These are phyloP conservation scores for Trichoderma erinaceum DNA, from an alignment of 495 filamentous ascomycete genomes.

Conservation along the genomic window DNA sequence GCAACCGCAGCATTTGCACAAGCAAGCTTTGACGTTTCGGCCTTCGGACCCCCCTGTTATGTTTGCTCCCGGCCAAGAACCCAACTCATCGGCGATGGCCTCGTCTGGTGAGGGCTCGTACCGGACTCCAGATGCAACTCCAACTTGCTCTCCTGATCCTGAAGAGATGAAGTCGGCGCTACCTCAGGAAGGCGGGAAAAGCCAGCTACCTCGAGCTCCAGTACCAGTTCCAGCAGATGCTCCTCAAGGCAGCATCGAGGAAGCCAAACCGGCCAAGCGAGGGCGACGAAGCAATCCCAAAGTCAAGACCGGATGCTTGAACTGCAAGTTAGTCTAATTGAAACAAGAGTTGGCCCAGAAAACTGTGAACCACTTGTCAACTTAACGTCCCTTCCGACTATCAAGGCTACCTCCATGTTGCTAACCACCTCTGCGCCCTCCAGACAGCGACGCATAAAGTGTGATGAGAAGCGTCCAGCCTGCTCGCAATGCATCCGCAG, in stretches of 20 bases:
- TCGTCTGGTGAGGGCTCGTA: background rate
- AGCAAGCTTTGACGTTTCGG: no score
- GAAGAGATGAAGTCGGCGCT: background rate
- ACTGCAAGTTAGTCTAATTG: slow-evolving; percentile 47
- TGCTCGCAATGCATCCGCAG: slow-evolving; percentile 53
- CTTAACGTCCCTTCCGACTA: background rate
- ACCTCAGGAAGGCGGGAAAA: background rate
- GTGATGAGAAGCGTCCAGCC: slow-evolving; percentile 55
- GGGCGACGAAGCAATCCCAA: slow-evolving; percentile 38
- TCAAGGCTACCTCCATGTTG: background rate
- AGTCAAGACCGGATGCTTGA: slow-evolving; percentile 50
- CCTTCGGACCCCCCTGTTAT: background rate
- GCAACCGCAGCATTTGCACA: no score
- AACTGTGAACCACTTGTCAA: background rate
- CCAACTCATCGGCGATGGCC: background rate
- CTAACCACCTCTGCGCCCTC: slow-evolving; percentile 11
- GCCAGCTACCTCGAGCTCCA: background rate
- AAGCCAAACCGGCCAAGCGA: slow-evolving; percentile 16
- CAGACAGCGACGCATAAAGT: slow-evolving; percentile 60
- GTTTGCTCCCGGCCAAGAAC: background rate
- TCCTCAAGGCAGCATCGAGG: background rate
- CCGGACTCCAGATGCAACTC: slow-evolving; percentile 5
- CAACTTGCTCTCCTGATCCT: background rate
- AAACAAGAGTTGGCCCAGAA: slow-evolving; percentile 17
- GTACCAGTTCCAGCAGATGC: background rate